phyloP scores from a whole-genome alignment of 2,329 filamentous ascomycete genomes.

The Neoarthrinium moseri region DNA sequence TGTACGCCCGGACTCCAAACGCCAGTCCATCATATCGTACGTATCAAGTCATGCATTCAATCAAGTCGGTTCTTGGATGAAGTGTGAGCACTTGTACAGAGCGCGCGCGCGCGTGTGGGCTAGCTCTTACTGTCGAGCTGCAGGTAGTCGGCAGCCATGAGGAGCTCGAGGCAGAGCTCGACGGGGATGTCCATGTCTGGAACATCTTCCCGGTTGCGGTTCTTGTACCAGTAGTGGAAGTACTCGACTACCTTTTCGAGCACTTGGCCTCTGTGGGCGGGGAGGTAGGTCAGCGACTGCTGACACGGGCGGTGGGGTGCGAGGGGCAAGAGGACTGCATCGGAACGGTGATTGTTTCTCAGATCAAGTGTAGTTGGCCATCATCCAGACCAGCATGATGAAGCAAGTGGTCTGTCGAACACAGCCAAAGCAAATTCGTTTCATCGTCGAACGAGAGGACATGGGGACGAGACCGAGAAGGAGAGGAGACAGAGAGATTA shows the following conservation, averaged over 20 bases:
- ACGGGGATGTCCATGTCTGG: constrained; percentile 79
- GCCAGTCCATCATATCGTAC: constrained; percentile 1
- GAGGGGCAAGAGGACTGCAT: constrained; percentile 8
- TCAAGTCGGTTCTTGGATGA: constrained; percentile 14
- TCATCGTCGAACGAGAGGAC: constrained; percentile 32
- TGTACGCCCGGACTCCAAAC: neutral
- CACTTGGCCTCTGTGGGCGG: constrained; percentile 60
- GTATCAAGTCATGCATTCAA: no score
- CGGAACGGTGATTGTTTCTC: constrained; percentile 33
- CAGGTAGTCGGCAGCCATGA: constrained; percentile 76
- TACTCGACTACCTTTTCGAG: constrained; percentile 83
- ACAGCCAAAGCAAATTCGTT: constrained; percentile 38
- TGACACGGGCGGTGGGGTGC: constrained; percentile 7
- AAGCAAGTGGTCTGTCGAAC: constrained; percentile 43
- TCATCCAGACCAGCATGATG: constrained; percentile 50
- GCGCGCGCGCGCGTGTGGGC: neutral
- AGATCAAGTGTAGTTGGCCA: constrained; percentile 64
- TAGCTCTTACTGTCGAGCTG: constrained; percentile 59
- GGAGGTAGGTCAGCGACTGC: no score
- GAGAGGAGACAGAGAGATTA: constrained; percentile 5
- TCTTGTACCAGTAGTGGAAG: constrained; percentile 78
- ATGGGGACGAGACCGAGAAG: constrained; percentile 1
- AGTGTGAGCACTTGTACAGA: constrained; percentile 6
- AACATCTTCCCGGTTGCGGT: constrained; percentile 68
- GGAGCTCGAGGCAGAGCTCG: constrained; percentile 73